These are phyloP conservation scores for Blastobotrys capitulatus DNA, from an alignment of 1,139 yeast genomes.

Conservation along the genomic window DNA sequence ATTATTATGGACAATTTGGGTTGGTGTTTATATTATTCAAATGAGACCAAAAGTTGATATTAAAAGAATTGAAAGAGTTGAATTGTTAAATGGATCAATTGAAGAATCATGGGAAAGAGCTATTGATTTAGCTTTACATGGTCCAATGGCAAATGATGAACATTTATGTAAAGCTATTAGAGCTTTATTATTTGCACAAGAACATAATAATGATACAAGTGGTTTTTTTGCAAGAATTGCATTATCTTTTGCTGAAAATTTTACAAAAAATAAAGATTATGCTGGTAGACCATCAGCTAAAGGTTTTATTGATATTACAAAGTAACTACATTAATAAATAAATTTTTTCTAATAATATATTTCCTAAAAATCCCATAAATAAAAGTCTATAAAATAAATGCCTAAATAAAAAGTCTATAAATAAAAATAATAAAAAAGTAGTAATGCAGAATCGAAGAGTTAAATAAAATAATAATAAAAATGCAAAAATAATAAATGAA, in stretches of 20 bases:
- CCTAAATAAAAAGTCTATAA: neutral
- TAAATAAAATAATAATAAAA: neutral
- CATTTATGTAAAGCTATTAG: constrained; percentile 28
- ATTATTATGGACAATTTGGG: constrained; percentile 21
- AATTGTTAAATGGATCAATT: constrained; percentile 9
- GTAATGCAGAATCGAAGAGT: neutral
- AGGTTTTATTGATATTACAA: constrained; percentile 6
- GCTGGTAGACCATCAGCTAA: constrained; percentile 9
- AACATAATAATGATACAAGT: constrained; percentile 15
- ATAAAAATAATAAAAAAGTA: neutral
- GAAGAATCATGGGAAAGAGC: constrained; percentile 21
- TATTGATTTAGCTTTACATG: constrained; percentile 17
- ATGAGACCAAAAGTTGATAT: constrained; percentile 23
- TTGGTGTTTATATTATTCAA: constrained; percentile 22
- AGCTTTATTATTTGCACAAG: constrained; percentile 25
- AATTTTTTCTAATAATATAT: neutral
- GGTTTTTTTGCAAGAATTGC: constrained; percentile 26
- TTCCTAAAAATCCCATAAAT: neutral
- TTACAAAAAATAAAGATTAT: constrained; percentile 10
- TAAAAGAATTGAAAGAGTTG: constrained; percentile 13
- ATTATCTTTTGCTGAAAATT: constrained; percentile 16
- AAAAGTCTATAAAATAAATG: no score
- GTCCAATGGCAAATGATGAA: constrained; percentile 17
- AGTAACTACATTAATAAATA: neutral
- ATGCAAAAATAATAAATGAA: neutral